Evolutionary conservation across 441 rosid species (phyloP), one percentile per base, ranked within the genome.

Genomic region (Populus trichocarpa): DNA sequence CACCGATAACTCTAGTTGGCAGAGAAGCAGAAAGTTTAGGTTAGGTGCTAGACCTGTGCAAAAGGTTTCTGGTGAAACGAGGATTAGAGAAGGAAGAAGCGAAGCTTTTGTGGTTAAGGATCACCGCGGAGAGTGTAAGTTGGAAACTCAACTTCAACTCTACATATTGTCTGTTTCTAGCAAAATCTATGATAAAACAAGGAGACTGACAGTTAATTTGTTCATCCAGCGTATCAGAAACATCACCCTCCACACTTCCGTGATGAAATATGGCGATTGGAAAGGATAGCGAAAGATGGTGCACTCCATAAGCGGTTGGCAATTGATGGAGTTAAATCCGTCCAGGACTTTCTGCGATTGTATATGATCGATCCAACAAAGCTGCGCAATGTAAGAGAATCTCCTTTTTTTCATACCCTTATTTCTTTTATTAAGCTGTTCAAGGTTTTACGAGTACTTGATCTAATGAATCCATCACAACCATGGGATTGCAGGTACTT

Each of bases 1-100:
- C 83, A 86, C 99, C 0, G 99, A 96, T 68, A 96, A 96, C 38
- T 89, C 95, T 2, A 91, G 99, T 46, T 96, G 99, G 99, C 85
- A 86, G 3, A 82, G 89, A 16, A 88, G 95, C 73, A 8, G 92
- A 50, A 89, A 79, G 79, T 96, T 96, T 82, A 85, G 93, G 79
- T 61, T 96, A 53, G 99, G 96, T 8, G 98, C 89, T 78, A 89
- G 77, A 57, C 18, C 80, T 7, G 69, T 83, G 69, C 81, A 78
- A 40, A 88, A 67, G 14, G 11, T 23, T 72, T 69, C 79, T 5
- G 64, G 80, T 53, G 89, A 84, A 72, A 81, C 78, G 68, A 84
- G 86, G 82, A 79, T 92, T 23, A 77, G 84, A 76, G 98, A 91
- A 82, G 98, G 91, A 4, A 86, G 79, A 73, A 96, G 94, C 26